Conservation (phyloP, 2,329 filamentous ascomycete genomes). For the Aspergillus sp. region DNA sequence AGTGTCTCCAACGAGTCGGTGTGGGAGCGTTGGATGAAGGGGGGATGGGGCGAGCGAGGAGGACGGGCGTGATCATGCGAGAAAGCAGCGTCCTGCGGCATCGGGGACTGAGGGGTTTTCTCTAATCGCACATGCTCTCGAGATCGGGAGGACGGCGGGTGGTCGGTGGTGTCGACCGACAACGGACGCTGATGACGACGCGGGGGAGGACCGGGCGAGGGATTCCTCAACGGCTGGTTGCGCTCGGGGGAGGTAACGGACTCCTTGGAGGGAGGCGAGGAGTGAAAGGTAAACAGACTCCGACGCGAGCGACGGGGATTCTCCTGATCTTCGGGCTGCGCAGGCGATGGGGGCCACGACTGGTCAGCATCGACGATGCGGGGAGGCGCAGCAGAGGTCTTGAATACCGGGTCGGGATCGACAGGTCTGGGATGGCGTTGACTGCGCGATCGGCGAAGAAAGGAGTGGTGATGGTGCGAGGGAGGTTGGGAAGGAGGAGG, state of each 20-base stretch:
- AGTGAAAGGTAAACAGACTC: conserved; percentile 21
- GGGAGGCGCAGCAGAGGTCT: conserved; percentile 7
- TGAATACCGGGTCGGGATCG: conserved; percentile 3
- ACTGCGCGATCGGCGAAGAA: conserved; percentile 23
- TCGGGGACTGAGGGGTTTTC: conserved; percentile 17
- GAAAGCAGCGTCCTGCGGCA: conserved; percentile 17
- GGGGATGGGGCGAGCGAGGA: conserved; percentile 13
- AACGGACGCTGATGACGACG: conserved; percentile 8
- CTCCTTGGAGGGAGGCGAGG: conserved; percentile 20
- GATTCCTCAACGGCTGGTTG: background rate
- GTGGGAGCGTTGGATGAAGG: conserved; percentile 22
- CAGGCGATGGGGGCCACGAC: conserved; percentile 15
- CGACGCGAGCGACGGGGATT: conserved; percentile 21
- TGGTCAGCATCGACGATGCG: conserved; percentile 24
- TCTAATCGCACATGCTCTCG: conserved; percentile 17
- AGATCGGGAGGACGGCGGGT: conserved; percentile 10
- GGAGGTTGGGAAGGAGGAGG: background rate
- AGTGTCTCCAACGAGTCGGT: conserved; percentile 25
- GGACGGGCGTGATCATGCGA: conserved; percentile 14
- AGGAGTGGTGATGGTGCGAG: conserved; percentile 3
- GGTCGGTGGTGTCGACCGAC: conserved; percentile 10
- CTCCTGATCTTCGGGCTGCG: conserved; percentile 12
- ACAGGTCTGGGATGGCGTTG: conserved; percentile 20
- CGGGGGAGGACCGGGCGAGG: conserved; percentile 10
- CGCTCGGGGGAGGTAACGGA: conserved; percentile 18